These are phyloP conservation scores for Diaporthe humulicola DNA, from an alignment of 2,329 filamentous ascomycete genomes.

Conservation along the genomic window DNA sequence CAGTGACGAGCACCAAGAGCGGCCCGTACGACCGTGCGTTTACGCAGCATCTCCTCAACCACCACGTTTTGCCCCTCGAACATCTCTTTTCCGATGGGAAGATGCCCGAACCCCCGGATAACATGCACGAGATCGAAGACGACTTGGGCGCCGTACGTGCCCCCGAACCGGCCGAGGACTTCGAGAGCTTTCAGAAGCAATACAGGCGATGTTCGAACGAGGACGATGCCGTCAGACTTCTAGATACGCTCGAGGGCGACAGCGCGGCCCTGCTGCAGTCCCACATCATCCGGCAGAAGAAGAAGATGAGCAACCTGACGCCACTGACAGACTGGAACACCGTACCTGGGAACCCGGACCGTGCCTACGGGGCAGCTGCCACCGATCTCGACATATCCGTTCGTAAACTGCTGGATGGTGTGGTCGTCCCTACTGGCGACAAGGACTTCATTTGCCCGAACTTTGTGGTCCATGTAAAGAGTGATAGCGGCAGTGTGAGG, in stretches of 20 bases:
- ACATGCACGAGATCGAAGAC: background rate
- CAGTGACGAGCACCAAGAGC: background rate
- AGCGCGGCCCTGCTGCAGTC: too few species aligned
- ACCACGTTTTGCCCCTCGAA: background rate
- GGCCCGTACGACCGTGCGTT: background rate
- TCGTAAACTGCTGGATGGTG: background rate
- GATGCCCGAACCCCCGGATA: background rate
- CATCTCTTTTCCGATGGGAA: background rate
- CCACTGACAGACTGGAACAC: slow-evolving; percentile 1
- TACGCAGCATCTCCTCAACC: background rate
- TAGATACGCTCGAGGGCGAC: background rate
- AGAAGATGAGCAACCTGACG: background rate
- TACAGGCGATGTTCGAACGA: background rate
- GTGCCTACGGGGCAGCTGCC: background rate
- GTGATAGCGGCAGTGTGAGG: background rate
- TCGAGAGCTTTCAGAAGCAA: background rate
- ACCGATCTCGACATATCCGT: background rate
- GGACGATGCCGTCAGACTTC: background rate
- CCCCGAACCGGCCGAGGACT: background rate
- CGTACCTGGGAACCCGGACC: background rate
- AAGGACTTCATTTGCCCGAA: slow-evolving; percentile 9
- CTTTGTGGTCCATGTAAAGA: background rate
- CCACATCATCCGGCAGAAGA: background rate
- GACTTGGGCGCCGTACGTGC: background rate
- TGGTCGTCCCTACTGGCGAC: background rate